phyloP scores from a whole-genome alignment of 352 stramenopile genomes.

The Pythium rhizo-oryzae region DNA sequence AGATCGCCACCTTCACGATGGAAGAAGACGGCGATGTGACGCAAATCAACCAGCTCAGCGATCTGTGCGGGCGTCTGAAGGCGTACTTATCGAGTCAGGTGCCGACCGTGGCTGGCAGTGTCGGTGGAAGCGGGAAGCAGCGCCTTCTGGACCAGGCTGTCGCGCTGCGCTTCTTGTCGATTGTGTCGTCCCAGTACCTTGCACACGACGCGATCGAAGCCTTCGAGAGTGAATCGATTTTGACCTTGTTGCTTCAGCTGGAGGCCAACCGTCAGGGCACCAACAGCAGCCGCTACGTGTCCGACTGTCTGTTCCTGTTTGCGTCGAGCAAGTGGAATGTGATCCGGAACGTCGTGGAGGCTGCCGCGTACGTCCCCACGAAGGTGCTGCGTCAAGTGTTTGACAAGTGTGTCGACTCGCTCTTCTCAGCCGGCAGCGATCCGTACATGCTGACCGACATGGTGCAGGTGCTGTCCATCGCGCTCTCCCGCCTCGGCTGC shows the following conservation, averaged over 20 bases:
- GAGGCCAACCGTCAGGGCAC: constrained; percentile 22
- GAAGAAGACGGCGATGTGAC: constrained; percentile 23
- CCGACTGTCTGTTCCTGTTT: constrained; percentile 36
- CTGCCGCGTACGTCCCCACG: constrained; percentile 51
- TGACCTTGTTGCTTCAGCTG: constrained; percentile 19
- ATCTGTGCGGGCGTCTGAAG: constrained; percentile 23
- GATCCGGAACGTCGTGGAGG: constrained; percentile 52
- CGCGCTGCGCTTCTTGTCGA: constrained; percentile 25
- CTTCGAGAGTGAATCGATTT: constrained; percentile 20
- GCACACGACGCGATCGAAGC: constrained; percentile 23
- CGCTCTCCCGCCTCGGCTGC: constrained; percentile 47
- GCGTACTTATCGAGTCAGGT: constrained; percentile 6
- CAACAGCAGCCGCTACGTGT: constrained; percentile 27
- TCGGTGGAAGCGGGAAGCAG: not conserved
- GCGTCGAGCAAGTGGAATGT: constrained; percentile 61
- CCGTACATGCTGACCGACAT: constrained; percentile 61
- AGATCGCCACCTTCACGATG: constrained; percentile 28
- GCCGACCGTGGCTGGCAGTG: too few relatives aligned
- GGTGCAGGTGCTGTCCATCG: constrained; percentile 66
- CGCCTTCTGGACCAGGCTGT: constrained; percentile 22
- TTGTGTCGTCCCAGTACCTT: constrained; percentile 24
- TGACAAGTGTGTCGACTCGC: constrained; percentile 47
- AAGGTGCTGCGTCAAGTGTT: constrained; percentile 42
- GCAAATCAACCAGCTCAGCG: constrained; percentile 20
- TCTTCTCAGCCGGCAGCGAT: constrained; percentile 61